Conservation (phyloP, 2,329 filamentous ascomycete genomes). For the Diaporthe caulivora region DNA sequence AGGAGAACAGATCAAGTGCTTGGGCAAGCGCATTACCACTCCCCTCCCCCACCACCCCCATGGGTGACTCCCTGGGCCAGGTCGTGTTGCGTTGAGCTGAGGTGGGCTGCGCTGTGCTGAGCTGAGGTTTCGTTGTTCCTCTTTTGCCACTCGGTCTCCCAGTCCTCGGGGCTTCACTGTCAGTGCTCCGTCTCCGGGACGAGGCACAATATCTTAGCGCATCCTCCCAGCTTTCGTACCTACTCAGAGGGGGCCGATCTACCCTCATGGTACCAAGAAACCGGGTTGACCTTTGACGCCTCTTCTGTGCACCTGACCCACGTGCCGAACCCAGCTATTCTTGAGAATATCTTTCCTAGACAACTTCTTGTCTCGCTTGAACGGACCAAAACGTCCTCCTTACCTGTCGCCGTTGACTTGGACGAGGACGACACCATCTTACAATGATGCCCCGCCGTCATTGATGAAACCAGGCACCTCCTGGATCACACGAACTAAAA, state of each 20-base stretch:
- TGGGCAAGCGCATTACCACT: conserved; percentile 11
- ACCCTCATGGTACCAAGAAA: background rate
- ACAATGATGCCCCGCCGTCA: conserved; percentile 1
- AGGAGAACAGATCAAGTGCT: background rate
- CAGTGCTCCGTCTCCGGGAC: conserved; percentile 2
- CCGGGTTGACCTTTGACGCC: conserved; percentile 4
- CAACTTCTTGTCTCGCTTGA: conserved; percentile 2
- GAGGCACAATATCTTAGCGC: conserved; percentile 22
- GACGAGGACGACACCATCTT: conserved; percentile 4
- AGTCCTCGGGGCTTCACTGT: background rate
- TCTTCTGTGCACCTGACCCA: conserved; percentile 10
- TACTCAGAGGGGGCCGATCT: conserved; percentile 15
- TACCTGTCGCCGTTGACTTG: background rate
- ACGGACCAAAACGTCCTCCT: background rate
- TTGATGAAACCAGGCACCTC: conserved; percentile 13
- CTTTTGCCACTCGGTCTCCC: conserved; percentile 13
- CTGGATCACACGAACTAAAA: background rate
- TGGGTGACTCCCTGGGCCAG: background rate
- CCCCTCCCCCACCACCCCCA: background rate
- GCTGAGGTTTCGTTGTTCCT: background rate
- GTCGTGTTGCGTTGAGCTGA: background rate
- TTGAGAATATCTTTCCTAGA: background rate
- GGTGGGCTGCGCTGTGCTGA: background rate
- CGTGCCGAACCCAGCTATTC: background rate
- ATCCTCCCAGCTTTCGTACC: conserved; percentile 23